Percentiles rank a stretch among this genome's conserved stretches.
These are phyloP conservation scores for Amesomyces nigricolor DNA, from an alignment of 2,329 filamentous ascomycete genomes.

Conservation along the genomic window DNA sequence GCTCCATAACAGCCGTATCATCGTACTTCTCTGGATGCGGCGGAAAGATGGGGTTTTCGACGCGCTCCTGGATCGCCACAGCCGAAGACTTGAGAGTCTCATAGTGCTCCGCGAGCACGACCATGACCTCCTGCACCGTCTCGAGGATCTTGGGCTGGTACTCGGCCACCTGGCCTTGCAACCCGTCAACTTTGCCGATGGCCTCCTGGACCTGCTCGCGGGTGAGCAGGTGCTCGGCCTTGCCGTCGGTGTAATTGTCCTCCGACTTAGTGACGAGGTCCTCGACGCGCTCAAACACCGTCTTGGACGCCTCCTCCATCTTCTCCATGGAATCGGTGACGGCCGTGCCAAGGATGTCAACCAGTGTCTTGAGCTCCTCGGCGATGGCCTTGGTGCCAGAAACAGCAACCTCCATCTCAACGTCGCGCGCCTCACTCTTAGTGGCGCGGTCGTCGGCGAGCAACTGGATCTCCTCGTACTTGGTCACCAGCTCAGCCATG, in stretches of 20 bases:
- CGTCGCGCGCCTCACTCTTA: constrained; percentile 66
- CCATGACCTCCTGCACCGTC: constrained; percentile 77
- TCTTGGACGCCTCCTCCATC: constrained; percentile 80
- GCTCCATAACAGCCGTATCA: constrained; percentile 54
- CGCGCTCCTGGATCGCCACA: constrained; percentile 50
- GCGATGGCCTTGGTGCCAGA: constrained; percentile 70
- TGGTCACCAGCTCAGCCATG: constrained; percentile 71
- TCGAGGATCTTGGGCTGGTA: constrained; percentile 85
- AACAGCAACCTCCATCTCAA: constrained; percentile 67
- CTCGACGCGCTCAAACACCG: constrained; percentile 76
- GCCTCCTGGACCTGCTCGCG: constrained; percentile 75
- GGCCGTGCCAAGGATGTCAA: constrained; percentile 76
- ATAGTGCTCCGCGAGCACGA: constrained; percentile 78
- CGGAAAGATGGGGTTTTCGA: constrained; percentile 56
- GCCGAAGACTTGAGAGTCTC: constrained; percentile 72
- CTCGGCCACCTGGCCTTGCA: constrained; percentile 75
- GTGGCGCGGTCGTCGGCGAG: constrained; percentile 68
- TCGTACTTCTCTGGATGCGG: constrained; percentile 60
- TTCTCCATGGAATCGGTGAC: constrained; percentile 81
- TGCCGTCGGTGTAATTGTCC: constrained; percentile 66
- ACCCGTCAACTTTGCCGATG: constrained; percentile 62
- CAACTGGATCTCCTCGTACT: constrained; percentile 80
- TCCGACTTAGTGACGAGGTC: constrained; percentile 71
- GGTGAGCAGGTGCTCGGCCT: constrained; percentile 75
- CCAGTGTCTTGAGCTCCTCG: constrained; percentile 79